Evolutionary conservation across 257 asterid genomes (phyloP).

Genomic region (Capsicum baccatum): DNA sequence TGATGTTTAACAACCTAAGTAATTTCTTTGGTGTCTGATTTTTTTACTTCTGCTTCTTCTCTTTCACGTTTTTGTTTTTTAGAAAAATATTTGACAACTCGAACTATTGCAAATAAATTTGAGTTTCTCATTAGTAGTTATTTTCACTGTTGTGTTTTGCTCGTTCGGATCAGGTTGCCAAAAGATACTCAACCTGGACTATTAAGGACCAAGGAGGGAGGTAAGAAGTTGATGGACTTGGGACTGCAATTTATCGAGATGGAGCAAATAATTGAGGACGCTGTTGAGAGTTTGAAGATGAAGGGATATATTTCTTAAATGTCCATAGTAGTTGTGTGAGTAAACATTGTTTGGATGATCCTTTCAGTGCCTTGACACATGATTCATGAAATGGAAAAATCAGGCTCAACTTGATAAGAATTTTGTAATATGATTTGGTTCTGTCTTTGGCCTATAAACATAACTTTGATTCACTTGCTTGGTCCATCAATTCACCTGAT

Average conservation of each 20-base stretch:
- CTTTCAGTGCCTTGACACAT: not conserved
- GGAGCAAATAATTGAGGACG: slow-evolving; percentile 80
- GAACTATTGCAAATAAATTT: not conserved
- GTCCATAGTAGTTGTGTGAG: not conserved
- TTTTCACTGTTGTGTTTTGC: not conserved
- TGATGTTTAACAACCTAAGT: not conserved
- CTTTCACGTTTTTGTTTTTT: not conserved
- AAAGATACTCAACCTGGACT: slow-evolving; percentile 78
- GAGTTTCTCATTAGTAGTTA: not conserved
- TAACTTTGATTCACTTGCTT: too few species aligned
- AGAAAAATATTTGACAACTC: not conserved
- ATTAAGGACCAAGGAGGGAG: slow-evolving; percentile 60
- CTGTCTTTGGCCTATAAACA: not conserved
- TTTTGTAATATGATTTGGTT: not conserved
- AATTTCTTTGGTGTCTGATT: not conserved
- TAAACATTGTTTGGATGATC: not conserved
- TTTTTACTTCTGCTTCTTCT: not conserved
- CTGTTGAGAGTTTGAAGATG: slow-evolving; percentile 74
- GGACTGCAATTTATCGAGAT: slow-evolving; percentile 72
- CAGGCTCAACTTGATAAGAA: not conserved
- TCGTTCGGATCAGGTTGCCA: slow-evolving; percentile 57
- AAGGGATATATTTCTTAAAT: slow-evolving; percentile 61
- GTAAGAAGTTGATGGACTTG: slow-evolving; percentile 71
- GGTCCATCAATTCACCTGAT: too few species aligned
- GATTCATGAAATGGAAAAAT: not conserved